Evolutionary conservation across 2,329 filamentous ascomycete genomes (phyloP), one percentile per base, ranked within the genome.

Genomic region (Apiospora malaysiana): DNA sequence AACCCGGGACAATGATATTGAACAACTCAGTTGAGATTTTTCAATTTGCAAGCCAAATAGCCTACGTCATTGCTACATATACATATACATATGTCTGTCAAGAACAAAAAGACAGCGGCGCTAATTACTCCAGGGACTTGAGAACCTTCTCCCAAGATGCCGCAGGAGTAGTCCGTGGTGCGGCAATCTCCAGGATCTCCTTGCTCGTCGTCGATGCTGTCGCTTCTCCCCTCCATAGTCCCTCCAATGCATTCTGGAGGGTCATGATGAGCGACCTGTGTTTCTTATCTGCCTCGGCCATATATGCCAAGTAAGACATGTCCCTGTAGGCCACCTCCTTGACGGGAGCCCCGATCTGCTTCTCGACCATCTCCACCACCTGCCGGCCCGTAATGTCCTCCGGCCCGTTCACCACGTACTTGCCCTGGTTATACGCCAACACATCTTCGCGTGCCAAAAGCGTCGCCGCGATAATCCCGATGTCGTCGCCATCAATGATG

Each of bases 381-480:
- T 82, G 72, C 2, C 72, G 70, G 0, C 82, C 82, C 4, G 78
- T 82, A 9, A 84, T 75, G 47, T 83, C 81, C 67, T 81, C 78
- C 0, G 81, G 82, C 1, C 83, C 82, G 71, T 82, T 84, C 23
- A 84, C 18, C 18, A 82, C 77, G 45, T 83, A 84, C 68, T 75
- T 80, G 5, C 78, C 77, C 18, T 76, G 74, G 69, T 80, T 78
- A 45, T 83, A 79, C 3, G 9, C 9, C 18, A 32, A 4, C 9
- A 37, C 27, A 32, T 63, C 56, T 32, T 40, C 32, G 27, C 21
- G 32, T 9, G 40, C 18, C 56, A 63, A 32, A 8, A 63, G 56
- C 56, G 27, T 21, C 56, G 56, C 56, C 56, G 56, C 56, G 9
- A 63, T 40, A 8, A 8, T 18, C 3, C 56, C 56, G 32, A 63